Conservation (phyloP, 345 rosid genomes). For the Cochlearia excelsa region DNA sequence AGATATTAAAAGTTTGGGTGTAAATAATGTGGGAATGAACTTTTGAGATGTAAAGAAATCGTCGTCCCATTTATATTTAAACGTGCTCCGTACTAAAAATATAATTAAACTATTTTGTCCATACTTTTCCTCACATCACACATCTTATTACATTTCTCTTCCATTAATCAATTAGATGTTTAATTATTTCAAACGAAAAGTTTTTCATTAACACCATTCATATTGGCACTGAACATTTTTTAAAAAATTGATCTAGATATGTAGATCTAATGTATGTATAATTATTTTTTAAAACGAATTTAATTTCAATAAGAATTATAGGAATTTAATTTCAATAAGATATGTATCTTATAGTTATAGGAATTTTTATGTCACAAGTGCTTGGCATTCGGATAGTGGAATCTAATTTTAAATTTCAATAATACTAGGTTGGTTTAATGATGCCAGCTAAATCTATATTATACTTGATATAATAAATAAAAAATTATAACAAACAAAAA, state of each 20-base stretch:
- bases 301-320: no score
- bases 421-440: slow-evolving; percentile 24
- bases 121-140: slow-evolving; percentile 16
- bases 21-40: no score
- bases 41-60: no score
- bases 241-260: no score
- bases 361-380: slow-evolving; percentile 8
- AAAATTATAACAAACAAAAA: slow-evolving; percentile 14
- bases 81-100: slow-evolving; percentile 3
- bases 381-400: slow-evolving; percentile 29
- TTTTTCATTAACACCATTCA: no score
- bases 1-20: no score
- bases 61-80: background rate
- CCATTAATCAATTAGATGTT: background rate
- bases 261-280: no score
- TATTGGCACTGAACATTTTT: no score
- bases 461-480: slow-evolving; percentile 9
- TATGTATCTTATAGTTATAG: no score
- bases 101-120: background rate
- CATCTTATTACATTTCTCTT: slow-evolving; percentile 12
- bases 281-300: no score
- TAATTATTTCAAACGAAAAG: no score
- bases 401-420: slow-evolving; percentile 13
- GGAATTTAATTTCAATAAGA: no score
- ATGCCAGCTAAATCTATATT: slow-evolving; percentile 31